Evolutionary conservation across 1,139 yeast genomes (phyloP), one percentile per base, ranked within the genome.

Genomic region (Suhomyces taliae): DNA sequence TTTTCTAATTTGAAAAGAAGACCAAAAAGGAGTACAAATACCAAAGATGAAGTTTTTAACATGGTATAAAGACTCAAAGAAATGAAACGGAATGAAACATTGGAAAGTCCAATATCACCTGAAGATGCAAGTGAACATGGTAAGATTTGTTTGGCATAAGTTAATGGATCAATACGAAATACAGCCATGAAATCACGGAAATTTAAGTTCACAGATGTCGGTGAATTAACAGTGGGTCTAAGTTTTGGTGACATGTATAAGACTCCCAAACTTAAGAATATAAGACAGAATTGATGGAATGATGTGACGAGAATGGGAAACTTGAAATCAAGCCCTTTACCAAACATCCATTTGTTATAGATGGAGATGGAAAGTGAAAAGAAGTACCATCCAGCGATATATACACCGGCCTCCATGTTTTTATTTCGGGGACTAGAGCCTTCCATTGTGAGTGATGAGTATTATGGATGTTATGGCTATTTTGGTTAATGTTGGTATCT

Each of bases 271-370:
- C 85, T 75, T 31, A 83, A 58, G 2, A 65, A 34, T 46, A 82
- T 82, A 50, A 93, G 77, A 33, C 90, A 79, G 31, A 86, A 63
- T 70, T 93, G 98, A 66, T 93, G 99, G 55, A 87, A 77, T 6
- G 91, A 74, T 0, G 99, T 93, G 43, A 91, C 81, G 27, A 91
- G 67, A 14, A 93, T 79, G 1, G 99, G 99, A 63, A 82, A 93
- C 41, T 82, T 79, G 61, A 93, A 86, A 58, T 88, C 80, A 50
- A 91, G 72, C 12, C 89, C 63, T 66, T 76, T 41, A 37, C 95
- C 91, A 69, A 91, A 93, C 97, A 93, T 91, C 97, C 97, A 91
- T 67, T 91, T 93, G 72, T 93, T 93, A 70, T 93, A 93, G 34
- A 91, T 74, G n/a, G 96, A 87, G 31, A 91, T 81, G 11, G 89